phyloP scores from a whole-genome alignment of 108 stramenopile genomes.

The Aurantiochytrium sp. region DNA sequence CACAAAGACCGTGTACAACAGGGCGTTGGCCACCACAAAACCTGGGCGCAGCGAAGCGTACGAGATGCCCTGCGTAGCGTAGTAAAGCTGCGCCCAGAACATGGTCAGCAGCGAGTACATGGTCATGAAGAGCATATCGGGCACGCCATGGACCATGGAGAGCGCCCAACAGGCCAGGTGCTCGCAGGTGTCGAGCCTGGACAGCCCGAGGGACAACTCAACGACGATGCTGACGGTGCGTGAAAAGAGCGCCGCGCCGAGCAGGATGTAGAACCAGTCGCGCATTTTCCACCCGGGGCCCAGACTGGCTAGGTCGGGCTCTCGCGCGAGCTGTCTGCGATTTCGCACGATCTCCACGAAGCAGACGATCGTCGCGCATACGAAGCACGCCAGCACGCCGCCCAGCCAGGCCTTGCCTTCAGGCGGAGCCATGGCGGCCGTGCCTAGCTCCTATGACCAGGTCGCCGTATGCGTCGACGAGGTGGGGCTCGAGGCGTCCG shows the following conservation, averaged over 20 bases:
- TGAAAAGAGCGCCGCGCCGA: background rate
- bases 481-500: no score
- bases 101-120: slow-evolving; percentile 17
- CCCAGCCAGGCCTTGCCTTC: background rate
- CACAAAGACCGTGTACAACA: background rate
- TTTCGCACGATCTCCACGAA: background rate
- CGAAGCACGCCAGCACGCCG: background rate
- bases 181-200: background rate
- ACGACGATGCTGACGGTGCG: background rate
- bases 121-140: background rate
- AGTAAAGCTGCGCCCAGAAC: slow-evolving; percentile 33
- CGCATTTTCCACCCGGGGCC: slow-evolving; percentile 20
- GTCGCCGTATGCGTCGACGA: no score
- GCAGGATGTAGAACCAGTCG: background rate
- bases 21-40: background rate
- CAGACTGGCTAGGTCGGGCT: background rate
- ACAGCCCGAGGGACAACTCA: background rate
- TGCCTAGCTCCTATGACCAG: no score
- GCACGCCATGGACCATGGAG: background rate
- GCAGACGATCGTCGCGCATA: background rate
- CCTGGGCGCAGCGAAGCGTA: slow-evolving; percentile 2
- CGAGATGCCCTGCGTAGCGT: slow-evolving; percentile 14
- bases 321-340: background rate
- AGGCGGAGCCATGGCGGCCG: background rate
- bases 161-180: background rate